phyloP scores from a whole-genome alignment of 257 asterid genomes.

The Penstemon eatonii region DNA sequence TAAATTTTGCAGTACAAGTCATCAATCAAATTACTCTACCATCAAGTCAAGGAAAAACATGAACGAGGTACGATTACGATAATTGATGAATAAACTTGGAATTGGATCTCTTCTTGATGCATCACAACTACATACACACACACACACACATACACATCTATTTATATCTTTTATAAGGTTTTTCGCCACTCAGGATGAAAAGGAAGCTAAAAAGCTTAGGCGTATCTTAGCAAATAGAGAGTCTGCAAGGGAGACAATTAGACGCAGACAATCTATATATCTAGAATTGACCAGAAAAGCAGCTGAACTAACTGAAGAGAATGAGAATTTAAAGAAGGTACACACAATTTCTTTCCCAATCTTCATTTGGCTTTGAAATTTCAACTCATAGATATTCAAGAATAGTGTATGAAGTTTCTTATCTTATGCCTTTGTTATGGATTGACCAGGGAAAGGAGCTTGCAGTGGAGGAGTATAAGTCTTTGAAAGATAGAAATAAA shows the following conservation, averaged over 20 bases:
- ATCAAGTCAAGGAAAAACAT: too few species aligned
- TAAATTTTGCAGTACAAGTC: too few species aligned
- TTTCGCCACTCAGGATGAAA: conserved; percentile 41
- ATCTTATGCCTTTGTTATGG: not conserved
- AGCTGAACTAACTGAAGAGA: conserved; percentile 46
- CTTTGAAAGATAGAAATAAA: conserved; percentile 35
- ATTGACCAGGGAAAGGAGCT: conserved; percentile 43
- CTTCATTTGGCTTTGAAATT: not conserved
- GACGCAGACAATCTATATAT: conserved; percentile 63
- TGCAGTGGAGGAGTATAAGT: conserved; percentile 36
- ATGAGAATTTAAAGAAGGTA: conserved; percentile 56
- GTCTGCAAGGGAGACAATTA: conserved; percentile 55
- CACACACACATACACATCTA: not conserved
- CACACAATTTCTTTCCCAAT: too few species aligned
- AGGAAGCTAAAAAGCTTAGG: conserved; percentile 35
- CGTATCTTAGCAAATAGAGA: conserved; percentile 55
- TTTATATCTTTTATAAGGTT: not conserved
- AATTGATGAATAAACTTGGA: too few species aligned
- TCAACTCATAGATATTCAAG: not conserved
- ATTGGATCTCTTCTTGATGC: not conserved
- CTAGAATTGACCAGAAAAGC: conserved; percentile 51
- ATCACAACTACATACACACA: not conserved
- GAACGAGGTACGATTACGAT: too few species aligned
- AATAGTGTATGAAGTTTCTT: not conserved
- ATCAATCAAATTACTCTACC: too few species aligned